Evolutionary conservation across 2,329 filamentous ascomycete species (phyloP), one percentile per base, ranked within the genome.

Genomic region (Chaetomium sp.): DNA sequence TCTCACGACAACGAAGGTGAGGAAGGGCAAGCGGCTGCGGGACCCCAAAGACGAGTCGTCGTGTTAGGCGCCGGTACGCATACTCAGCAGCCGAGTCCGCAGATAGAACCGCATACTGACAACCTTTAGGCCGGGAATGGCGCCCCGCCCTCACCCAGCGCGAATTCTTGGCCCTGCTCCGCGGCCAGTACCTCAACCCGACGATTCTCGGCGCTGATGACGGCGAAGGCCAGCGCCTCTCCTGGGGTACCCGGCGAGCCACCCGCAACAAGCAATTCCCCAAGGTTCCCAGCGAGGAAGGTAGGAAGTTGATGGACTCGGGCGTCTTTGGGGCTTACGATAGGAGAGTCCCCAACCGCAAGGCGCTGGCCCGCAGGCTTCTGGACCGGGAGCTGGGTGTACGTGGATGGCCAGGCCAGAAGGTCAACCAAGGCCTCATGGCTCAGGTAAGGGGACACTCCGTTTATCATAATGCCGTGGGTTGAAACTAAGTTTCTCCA

Each of bases 321-420:
- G 94, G 94, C 1, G 82, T 81, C 2, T 98, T 97, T 77, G 94
- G 94, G 38, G 81, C 82, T 21, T 90, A 87, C 64, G 83, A 89
- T 53, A 77, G 60, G n/a, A 55, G 67, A 31, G 57, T 67, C 81
- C 64, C 79, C 80, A 70, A 80, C 69, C 85, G 79, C 74, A 86
- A 88, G 74, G 84, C 86, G 68, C 76, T 96, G 21, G 84, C 88
- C 12, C 84, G 86, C 63, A 85, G 90, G 54, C 82, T 97, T 67
- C 83, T 98, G 70, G 90, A 91, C 75, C 86, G 94, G 53, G 93
- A 97, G 75, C 77, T 97, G 38, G 94, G 91, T 0, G 74, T 90
- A n/a, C 87, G 87, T 19, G 81, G 83, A 57, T 83, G 84, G 7
- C 80, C 83, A 3, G 83, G 85, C 60, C 85, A 83, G 63, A 84